Base-by-base conservation (phyloP, 176 grass and related monocot genomes). In the Carex myosuroides region DNA sequence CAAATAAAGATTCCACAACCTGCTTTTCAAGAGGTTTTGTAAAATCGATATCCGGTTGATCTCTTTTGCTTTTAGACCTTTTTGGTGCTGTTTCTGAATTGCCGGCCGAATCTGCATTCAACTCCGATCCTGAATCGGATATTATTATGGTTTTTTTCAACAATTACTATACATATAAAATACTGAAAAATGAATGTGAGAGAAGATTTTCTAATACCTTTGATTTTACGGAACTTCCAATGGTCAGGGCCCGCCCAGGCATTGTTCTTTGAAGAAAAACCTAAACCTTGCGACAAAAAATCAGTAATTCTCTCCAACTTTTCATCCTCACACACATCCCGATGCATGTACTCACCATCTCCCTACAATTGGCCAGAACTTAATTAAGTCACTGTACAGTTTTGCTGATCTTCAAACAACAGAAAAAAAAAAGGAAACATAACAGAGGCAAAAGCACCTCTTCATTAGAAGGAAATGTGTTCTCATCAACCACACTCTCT, bases 211-310 rank as follows among this genome's bases (percentile, higher is more conserved):
- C 13, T 78, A 37, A 10, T 93, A 98, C 96, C 93, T 91, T 92
- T 95, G 81, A 64, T 79, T 88, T 98, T 98, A 59, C 29, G 81
- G 89, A 91, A 98, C 70, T 95, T 98, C 96, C 96, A 98, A 89
- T 98, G 96, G 79, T 98, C 93, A 8, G 93, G 96, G 79, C 96
- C 96, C 77, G 96, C 95, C 95, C 92, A 98, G n/a, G 96, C 93
- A 93, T 98, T 98, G 84, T 91, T 89, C 83, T 92, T 98, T 55
- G 88, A 91, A 83, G 89, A 86, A 79, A 92, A 88, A 57, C 89
- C 88, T 79, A 90, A 90, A 37, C 93, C 91, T 84, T 89, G 77
- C 37, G 90, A 93, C 85, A 98, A 91, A 64, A 95, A 91, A 85
- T 87, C 86, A 39, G 91, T 80, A 86, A 98, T 89, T 88, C 86